These are phyloP conservation scores for Ceratocystis destructans DNA, from an alignment of 2,329 filamentous ascomycete genomes.

Conservation along the genomic window DNA sequence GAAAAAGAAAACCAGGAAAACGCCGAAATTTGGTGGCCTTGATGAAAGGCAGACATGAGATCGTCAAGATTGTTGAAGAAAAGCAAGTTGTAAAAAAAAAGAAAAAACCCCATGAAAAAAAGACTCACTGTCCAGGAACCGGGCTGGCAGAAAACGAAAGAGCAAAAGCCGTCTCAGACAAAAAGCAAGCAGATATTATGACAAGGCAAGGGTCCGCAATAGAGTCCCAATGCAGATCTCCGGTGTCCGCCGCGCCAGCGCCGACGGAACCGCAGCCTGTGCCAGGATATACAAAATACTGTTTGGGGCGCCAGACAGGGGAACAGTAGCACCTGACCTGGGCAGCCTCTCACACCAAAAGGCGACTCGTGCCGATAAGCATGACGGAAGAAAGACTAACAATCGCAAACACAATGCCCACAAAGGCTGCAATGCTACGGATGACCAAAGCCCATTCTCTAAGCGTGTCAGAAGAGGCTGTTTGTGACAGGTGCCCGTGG, in stretches of 20 bases:
- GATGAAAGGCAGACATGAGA: conserved; percentile 13
- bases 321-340: conserved; percentile 50
- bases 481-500: background rate
- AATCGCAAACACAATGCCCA: conserved; percentile 55
- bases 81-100: background rate
- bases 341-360: background rate
- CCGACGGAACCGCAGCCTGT: background rate
- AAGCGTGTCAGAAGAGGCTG: conserved; percentile 28
- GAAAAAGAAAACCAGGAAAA: background rate
- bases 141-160: background rate
- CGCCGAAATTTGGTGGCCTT: conserved; percentile 4
- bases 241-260: background rate
- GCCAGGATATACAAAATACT: background rate
- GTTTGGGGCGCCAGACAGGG: conserved; percentile 36
- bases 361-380: background rate
- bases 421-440: conserved; percentile 45
- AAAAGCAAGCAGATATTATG: background rate
- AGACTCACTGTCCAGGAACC: background rate
- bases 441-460: conserved; percentile 60
- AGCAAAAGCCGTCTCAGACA: background rate
- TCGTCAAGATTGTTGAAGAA: background rate
- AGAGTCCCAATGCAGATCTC: background rate
- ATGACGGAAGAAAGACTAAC: conserved; percentile 33
- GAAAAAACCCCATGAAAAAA: background rate
- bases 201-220: background rate